Base-by-base conservation (phyloP, 164 flowering plant species). In the Litsea cubeba region DNA sequence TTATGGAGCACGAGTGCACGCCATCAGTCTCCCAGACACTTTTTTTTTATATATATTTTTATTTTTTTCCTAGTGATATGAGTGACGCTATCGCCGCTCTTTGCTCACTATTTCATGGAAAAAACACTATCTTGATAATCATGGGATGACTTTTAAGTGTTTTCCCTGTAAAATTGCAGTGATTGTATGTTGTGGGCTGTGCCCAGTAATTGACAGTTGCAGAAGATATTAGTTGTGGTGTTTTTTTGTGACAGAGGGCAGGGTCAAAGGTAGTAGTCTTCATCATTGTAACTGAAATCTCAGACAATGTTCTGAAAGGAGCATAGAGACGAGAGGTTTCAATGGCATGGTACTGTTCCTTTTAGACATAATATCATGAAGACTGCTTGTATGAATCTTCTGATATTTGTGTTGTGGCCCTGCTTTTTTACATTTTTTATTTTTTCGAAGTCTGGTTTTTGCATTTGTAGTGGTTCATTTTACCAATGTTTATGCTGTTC, bases 101-200 rank as follows among this genome's bases (percentile, higher is more conserved):
- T 26, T 2, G 3, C 28, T 26, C 28, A 26, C 28, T 25, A 25
- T 90, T 79, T 93, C 97, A 35, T 97, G 97, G 72, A 93, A 95
- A 74, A 93, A 88, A 70, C 94, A 97, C 62, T 95, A 95, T 72
- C 85, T 95, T 79, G 99, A 97, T 71, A 97, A 95, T 81, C 83
- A 93, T 12, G 91, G 91, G 28, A 90, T 89, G 84, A 91, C 97
- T 71, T 97, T 25, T 95, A 82, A 79, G 94, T 81, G 28, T 32
- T 5, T 32, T 7, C 62, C 50, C 30, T 83, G 63, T 12, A 51
- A 3, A 30, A 23, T 24, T 15, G 23, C 26, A 20, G 17, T n/a
- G 23, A 35, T 23, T 63, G 28, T 3, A 58, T 11, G 17, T 50
- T 51, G 15, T 51, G 58, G 5, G 18, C 11, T 28, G 12, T 75